A percentile compares a stretch with the other conserved stretches of the same genome.
phyloP scores from a whole-genome alignment of 2,329 filamentous ascomycete species.

The Neophaeococcomyces aloes region DNA sequence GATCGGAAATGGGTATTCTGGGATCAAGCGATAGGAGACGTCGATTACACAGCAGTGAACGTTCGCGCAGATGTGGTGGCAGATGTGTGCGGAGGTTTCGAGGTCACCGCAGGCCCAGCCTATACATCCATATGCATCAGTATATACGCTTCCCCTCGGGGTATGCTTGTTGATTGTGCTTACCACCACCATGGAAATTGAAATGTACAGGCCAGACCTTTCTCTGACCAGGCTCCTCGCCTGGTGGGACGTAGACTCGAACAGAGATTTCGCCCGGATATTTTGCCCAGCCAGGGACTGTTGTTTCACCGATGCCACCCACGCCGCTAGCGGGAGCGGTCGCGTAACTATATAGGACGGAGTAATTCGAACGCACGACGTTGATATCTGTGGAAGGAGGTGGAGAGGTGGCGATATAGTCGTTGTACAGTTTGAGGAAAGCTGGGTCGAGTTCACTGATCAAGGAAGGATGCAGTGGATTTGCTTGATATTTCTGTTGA shows the following conservation, averaged over 20 bases:
- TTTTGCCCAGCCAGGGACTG: constrained; percentile 20
- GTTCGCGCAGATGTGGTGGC: constrained; percentile 21
- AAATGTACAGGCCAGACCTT: constrained; percentile 23
- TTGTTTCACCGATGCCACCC: constrained; percentile 21
- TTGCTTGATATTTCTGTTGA: constrained; percentile 6
- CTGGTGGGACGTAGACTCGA: constrained; percentile 21
- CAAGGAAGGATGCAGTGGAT: constrained; percentile 18
- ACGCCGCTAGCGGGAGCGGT: constrained; percentile 18
- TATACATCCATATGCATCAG: constrained; percentile 7
- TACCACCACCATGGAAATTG: constrained; percentile 22
- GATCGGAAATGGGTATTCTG: constrained; percentile 20
- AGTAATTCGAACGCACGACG: constrained; percentile 20
- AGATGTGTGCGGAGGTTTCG: constrained; percentile 20
- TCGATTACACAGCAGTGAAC: constrained; percentile 21
- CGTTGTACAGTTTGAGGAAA: constrained; percentile 21
- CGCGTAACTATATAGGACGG: constrained; percentile 19
- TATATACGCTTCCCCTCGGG: not conserved
- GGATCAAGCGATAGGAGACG: constrained; percentile 20
- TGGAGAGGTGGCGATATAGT: constrained; percentile 18
- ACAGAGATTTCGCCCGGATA: constrained; percentile 21
- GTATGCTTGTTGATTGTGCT: not conserved
- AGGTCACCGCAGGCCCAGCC: constrained; percentile 21
- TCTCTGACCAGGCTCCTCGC: constrained; percentile 18
- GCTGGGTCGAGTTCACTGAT: constrained; percentile 18
- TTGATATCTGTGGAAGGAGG: constrained; percentile 16